Evolutionary conservation across 371 early-diverging fungal species (phyloP).

Genomic region (Rhizopus microsporus): DNA sequence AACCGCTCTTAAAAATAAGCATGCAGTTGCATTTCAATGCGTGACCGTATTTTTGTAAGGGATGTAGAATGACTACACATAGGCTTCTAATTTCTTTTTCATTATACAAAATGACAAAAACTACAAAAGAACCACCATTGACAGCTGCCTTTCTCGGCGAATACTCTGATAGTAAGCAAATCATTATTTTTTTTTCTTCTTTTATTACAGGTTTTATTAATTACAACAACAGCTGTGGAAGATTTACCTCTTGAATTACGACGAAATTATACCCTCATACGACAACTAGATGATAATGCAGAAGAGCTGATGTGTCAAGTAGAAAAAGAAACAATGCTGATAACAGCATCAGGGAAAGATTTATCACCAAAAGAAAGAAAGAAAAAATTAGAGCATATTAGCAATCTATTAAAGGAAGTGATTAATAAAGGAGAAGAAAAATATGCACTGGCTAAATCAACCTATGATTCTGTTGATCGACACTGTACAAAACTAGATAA

Average conservation of each 20-base stretch:
- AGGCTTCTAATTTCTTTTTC: too few species aligned
- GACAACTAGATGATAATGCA: slow-evolving; percentile 85
- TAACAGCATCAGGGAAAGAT: not conserved
- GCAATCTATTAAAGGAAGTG: slow-evolving; percentile 63
- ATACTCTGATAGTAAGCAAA: slow-evolving; percentile 25
- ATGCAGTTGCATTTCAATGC: too few species aligned
- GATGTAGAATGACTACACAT: too few species aligned
- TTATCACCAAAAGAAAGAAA: slow-evolving; percentile 55
- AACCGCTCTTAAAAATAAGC: not conserved
- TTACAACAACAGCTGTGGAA: slow-evolving; percentile 68
- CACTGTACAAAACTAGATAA: slow-evolving; percentile 90
- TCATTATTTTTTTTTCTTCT: too few species aligned
- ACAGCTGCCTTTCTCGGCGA: slow-evolving; percentile 17
- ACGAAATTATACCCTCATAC: slow-evolving; percentile 88
- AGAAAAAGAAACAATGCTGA: slow-evolving; percentile 31
- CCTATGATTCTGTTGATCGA: slow-evolving; percentile 93
- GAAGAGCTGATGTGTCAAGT: slow-evolving; percentile 70
- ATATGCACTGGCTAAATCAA: slow-evolving; percentile 87
- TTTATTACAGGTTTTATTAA: not conserved
- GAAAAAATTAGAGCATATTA: slow-evolving; percentile 60
- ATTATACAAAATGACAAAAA: not conserved
- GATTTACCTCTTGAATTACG: slow-evolving; percentile 85
- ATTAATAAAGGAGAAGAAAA: slow-evolving; percentile 93
- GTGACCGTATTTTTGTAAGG: too few species aligned
- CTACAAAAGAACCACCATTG: slow-evolving; percentile 7